Evolutionary conservation across 2,329 filamentous ascomycete genomes (phyloP).

Genomic region (Apiospora rasikravindrae): DNA sequence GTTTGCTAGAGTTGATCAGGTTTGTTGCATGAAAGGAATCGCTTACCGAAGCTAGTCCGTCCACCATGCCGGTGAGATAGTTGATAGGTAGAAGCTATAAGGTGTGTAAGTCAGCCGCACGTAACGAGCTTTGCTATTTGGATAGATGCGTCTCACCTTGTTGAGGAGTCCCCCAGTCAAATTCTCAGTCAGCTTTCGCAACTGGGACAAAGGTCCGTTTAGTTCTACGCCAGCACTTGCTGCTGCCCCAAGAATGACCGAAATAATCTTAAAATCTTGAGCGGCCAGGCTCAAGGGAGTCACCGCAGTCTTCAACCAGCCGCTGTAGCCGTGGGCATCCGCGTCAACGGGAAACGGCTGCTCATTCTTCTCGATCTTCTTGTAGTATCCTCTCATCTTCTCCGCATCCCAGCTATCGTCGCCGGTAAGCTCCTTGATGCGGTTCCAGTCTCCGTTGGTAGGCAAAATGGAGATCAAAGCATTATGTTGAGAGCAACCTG

Average conservation of each 20-base stretch:
- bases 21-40: not conserved
- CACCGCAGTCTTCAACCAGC: slow-evolving; percentile 56
- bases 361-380: slow-evolving; percentile 59
- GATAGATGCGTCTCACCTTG: not conserved
- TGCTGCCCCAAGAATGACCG: slow-evolving; percentile 50
- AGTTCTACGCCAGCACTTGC: slow-evolving; percentile 45
- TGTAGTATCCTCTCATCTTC: slow-evolving; percentile 66
- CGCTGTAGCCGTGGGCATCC: slow-evolving; percentile 58
- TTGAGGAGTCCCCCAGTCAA: slow-evolving; percentile 36
- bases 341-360: slow-evolving; percentile 51
- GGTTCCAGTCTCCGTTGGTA: slow-evolving; percentile 62
- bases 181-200: slow-evolving; percentile 38
- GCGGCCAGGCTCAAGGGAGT: slow-evolving; percentile 52
- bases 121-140: not conserved
- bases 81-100: slow-evolving; percentile 27
- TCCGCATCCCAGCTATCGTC: slow-evolving; percentile 62
- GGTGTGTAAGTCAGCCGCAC: not conserved
- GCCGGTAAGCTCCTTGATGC: slow-evolving; percentile 62
- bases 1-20: not conserved
- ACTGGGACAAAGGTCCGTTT: slow-evolving; percentile 28
- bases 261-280: slow-evolving; percentile 52
- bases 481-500: slow-evolving; percentile 62
- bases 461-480: slow-evolving; percentile 65
- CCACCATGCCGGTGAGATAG: slow-evolving; percentile 40
- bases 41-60: slow-evolving; percentile 51